Base-by-base conservation (phyloP, 2,329 filamentous ascomycete genomes). In the Penicillium sclerotiorum region DNA sequence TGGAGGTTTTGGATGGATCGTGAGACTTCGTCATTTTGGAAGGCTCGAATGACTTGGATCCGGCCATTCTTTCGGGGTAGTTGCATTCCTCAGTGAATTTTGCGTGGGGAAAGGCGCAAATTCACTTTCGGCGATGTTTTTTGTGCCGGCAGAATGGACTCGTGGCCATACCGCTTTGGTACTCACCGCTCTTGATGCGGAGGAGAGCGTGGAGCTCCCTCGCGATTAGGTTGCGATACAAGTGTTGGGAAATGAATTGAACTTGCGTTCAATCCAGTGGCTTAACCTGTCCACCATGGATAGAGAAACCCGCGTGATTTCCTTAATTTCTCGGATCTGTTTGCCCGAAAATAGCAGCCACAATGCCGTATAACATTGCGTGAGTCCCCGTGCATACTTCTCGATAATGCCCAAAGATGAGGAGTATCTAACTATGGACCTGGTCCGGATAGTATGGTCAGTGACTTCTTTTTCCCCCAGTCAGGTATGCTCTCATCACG, bases 391-490 rank as follows among this genome's bases (percentile, higher is more conserved):
- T n/a, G n/a, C n/a, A n/a, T n/a, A n/a, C 25, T 5, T 18, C 38
- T 9, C 7, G n/a, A 20, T 22, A 27, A n/a, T 8, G 13, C 5
- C 11, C 4, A 12, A 25, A n/a, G 8, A 21, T 22, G 9, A 27
- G 15, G 13, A 27, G n/a, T 13, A 30, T 27, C 44, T 46, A 33
- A 38, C 22, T n/a, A 18, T 15, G 33, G 23, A 3, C 5, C 6
- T 13, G 20, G 13, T 20, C 5, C 7, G 22, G 20, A 13, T 59
- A 85, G 82, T 52, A 99, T 99, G 94, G 89, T 96, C 71, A 92
- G 93, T 82, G 94, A 99, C 79, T 96, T 95, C 81, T 99, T 99
- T 85, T 99, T 95, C 69, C 94, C 94, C 12, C 93, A 97, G 67
- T 93, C 94, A 45, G 92, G 79, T 79, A 68, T 45, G 72, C 47